Base-by-base conservation (phyloP, 805 yeast species). In the Yamadazyma insecticola region DNA sequence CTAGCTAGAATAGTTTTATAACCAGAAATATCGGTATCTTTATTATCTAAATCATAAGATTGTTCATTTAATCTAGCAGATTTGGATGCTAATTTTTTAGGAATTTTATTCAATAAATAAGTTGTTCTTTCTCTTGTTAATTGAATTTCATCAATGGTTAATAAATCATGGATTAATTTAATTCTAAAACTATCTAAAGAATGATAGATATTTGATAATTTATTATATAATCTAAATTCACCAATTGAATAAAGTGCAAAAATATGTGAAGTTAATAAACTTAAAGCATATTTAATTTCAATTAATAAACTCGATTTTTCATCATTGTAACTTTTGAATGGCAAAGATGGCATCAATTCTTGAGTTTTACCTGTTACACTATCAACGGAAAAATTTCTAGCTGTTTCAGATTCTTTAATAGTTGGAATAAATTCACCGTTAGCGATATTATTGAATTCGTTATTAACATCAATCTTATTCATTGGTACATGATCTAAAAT, bases 211-310 rank as follows among this genome's bases (percentile, higher is more conserved):
- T 51, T 55, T 2, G 68, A 57, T 41, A 83, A 63, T 41, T 75
- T 77, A 36, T 68, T 66, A 56, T 73, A 80, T 26, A 80, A 63
- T n/a, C 70, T 60, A 41, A 77, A 78, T 48, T 82, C 85, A 25
- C 84, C 82, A 42, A 75, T 72, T 0, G 89, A 75, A 55, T 82
- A 83, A 45, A 81, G 63, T 0, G 85, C 75, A 54, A 72, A 82
- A 29, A 81, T 72, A 43, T 81, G 84, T 6, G 81, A 68, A 10
- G 76, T 66, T 32, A 83, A 57, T 27, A 78, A 68, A 13, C 72
- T 66, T 40, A 81, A 54, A 2, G 81, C 70, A 10, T 78, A 71
- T 9, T 63, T 67, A 35, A 81, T 66, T 51, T 82, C 90, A 25
- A 70, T 74, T 6, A 68, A 47, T 33, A 79, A 50, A 33, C 50